Percentiles rank a stretch among this genome's conserved stretches.
phyloP scores from a whole-genome alignment of 2,329 filamentous ascomycete genomes.

The Pseudogymnoascus verrucosus region DNA sequence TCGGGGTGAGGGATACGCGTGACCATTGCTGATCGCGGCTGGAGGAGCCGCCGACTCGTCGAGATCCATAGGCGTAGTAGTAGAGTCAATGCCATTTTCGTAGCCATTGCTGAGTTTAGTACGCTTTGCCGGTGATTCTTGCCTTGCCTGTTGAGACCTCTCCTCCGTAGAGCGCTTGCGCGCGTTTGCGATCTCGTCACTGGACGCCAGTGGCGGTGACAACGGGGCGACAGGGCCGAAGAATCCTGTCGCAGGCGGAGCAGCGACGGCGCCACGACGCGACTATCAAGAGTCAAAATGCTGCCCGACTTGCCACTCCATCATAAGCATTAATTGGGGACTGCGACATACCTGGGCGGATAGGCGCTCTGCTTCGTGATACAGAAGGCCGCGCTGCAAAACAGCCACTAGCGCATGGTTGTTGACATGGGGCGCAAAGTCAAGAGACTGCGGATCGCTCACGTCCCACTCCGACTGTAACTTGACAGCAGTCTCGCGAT shows the following conservation, averaged over 20 bases:
- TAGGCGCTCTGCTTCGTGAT: slow-evolving; percentile 51
- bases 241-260: slow-evolving; percentile 21
- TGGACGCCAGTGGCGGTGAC: slow-evolving; percentile 17
- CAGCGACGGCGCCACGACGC: slow-evolving; percentile 14
- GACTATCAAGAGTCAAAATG: slow-evolving; percentile 11
- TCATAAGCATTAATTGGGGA: neutral
- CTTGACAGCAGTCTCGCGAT: slow-evolving; percentile 58
- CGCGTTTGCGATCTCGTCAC: slow-evolving; percentile 22
- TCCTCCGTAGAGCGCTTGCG: slow-evolving; percentile 27
- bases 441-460: slow-evolving; percentile 53
- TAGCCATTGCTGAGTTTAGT: slow-evolving; percentile 54
- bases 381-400: slow-evolving; percentile 56
- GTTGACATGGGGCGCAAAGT: slow-evolving; percentile 58
- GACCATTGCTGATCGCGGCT: slow-evolving; percentile 32
- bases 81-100: slow-evolving; percentile 42
- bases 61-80: slow-evolving; percentile 52
- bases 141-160: slow-evolving; percentile 36
- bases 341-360: slow-evolving; percentile 22
- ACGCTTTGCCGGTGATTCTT: slow-evolving; percentile 51
- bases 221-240: slow-evolving; percentile 26
- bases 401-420: slow-evolving; percentile 55
- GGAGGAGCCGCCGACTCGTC: slow-evolving; percentile 37
- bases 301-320: neutral
- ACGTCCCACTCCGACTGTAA: slow-evolving; percentile 63
- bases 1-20: slow-evolving; percentile 57